Evolutionary conservation across 768 basidiomycete species (phyloP), one percentile per base, ranked within the genome.

Genomic region (Xerocomellus amylosporus): DNA sequence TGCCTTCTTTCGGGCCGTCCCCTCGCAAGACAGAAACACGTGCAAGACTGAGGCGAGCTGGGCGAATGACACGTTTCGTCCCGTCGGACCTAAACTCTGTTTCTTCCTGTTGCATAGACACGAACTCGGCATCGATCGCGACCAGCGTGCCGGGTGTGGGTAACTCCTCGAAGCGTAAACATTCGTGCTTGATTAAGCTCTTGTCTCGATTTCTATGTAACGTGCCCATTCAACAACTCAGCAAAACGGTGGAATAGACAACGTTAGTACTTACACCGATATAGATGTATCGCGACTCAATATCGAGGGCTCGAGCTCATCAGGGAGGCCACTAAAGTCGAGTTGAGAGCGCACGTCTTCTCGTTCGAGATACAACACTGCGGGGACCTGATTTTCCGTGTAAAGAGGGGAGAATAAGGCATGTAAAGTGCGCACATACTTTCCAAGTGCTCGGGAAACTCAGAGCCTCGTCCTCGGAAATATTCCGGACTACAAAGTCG

Each of bases 51-150:
- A 95, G 82, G 48, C 94, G 85, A 5, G 93, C 89, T 2, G 97
- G 97, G 13, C 94, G 83, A 28, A 98, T 75, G 34, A 98, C 87
- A 63, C 91, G 94, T 68, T 91, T 95, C 2, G 90, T 90, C 14
- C 96, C 95, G 62, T 99, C 94, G 0, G 96, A 97, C 19, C 92
- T 86, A 63, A 87, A 90, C 66, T 99, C 97, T 30, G 87, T 89
- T 70, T 98, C 97, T 74, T 98, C 97, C 88, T 94, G 91, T 69
- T 98, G 94, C 83, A 99, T 90, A 6, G 87, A 89, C 22, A 99
- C 96, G 66, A 99, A 99, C 65, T 99, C 96, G 2, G 96, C 95
- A 64, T 99, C 97, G 58, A 99, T 98, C 4, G 96, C 87, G 36
- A 99, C 86, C 39, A 96, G 73, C 6, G 88, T 95, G 13, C 93